phyloP scores from a whole-genome alignment of 2,329 filamentous ascomycete genomes.

The Davidsoniella australis region DNA sequence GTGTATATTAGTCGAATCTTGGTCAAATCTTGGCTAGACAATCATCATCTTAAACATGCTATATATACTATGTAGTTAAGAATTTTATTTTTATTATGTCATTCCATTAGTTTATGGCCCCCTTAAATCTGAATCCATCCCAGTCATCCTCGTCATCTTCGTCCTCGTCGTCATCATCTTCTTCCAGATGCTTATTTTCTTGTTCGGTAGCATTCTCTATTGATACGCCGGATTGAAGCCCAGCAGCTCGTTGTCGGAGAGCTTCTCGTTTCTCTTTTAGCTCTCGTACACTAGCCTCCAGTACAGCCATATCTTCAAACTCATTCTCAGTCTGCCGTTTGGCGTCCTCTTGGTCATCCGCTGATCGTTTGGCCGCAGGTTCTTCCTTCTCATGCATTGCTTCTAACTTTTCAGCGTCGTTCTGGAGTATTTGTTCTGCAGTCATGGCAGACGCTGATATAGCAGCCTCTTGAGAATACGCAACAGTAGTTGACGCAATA shows the following conservation, averaged over 20 bases:
- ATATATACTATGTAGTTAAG: too few relatives aligned
- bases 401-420: conserved; percentile 32
- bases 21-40: too few relatives aligned
- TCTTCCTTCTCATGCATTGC: conserved; percentile 33
- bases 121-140: conserved; percentile 30
- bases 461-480: conserved; percentile 26
- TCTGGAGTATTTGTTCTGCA: conserved; percentile 33
- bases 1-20: too few relatives aligned
- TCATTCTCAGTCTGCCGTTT: conserved; percentile 56
- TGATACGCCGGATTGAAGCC: too few relatives aligned
- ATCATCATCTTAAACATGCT: too few relatives aligned
- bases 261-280: conserved; percentile 57
- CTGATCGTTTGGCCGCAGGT: conserved; percentile 33
- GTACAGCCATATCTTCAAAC: conserved; percentile 66
- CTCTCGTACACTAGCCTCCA: conserved; percentile 52
- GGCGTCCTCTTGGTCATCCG: conserved; percentile 61
- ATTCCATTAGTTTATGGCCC: conserved; percentile 9
- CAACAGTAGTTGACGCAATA: conserved; percentile 34
- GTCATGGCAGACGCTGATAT: conserved; percentile 55
- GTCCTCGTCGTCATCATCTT: conserved; percentile 31
- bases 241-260: conserved; percentile 23
- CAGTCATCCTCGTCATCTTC: conserved; percentile 40
- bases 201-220: conserved; percentile 15
- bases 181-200: conserved; percentile 22
- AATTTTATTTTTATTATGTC: neutral